A percentile compares a stretch with the other conserved stretches of the same genome.
phyloP scores from a whole-genome alignment of 2,329 filamentous ascomycete genomes.

The Talaromyces atroroseus region DNA sequence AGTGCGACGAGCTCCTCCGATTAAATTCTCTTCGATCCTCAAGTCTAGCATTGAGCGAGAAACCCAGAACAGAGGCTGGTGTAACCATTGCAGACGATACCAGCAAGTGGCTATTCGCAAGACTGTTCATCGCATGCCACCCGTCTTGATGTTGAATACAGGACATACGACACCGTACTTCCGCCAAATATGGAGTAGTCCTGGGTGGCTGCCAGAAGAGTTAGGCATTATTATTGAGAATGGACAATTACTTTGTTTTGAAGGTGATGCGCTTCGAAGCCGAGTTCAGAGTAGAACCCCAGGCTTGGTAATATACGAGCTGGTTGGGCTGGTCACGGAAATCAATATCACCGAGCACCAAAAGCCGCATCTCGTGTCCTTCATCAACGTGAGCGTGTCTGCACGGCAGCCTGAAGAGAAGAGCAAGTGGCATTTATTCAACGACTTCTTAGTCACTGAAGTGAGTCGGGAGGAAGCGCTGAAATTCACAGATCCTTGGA shows the following conservation, averaged over 20 bases:
- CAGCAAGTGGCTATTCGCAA: conserved; percentile 82
- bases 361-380: conserved; percentile 83
- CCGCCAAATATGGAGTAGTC: conserved; percentile 72
- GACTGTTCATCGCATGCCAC: conserved; percentile 73
- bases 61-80: conserved; percentile 87
- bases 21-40: conserved; percentile 79
- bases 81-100: conserved; percentile 82
- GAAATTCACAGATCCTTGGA: conserved; percentile 86
- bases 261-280: conserved; percentile 79
- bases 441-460: conserved; percentile 86
- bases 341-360: conserved; percentile 81
- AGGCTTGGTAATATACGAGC: conserved; percentile 80
- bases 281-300: conserved; percentile 75
- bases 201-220: conserved; percentile 87
- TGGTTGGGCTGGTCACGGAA: conserved; percentile 83
- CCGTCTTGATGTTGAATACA: conserved; percentile 80
- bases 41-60: conserved; percentile 89
- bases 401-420: conserved; percentile 46
- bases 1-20: conserved; percentile 42
- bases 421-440: conserved; percentile 91
- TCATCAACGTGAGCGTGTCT: conserved; percentile 68
- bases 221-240: conserved; percentile 87
- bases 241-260: conserved; percentile 91
- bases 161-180: conserved; percentile 68
- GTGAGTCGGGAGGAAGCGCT: conserved; percentile 78